Percentiles rank a stretch among this genome's conserved stretches.
These are phyloP conservation scores for Apiospora marii DNA, from an alignment of 2,329 filamentous ascomycete genomes.

Conservation along the genomic window DNA sequence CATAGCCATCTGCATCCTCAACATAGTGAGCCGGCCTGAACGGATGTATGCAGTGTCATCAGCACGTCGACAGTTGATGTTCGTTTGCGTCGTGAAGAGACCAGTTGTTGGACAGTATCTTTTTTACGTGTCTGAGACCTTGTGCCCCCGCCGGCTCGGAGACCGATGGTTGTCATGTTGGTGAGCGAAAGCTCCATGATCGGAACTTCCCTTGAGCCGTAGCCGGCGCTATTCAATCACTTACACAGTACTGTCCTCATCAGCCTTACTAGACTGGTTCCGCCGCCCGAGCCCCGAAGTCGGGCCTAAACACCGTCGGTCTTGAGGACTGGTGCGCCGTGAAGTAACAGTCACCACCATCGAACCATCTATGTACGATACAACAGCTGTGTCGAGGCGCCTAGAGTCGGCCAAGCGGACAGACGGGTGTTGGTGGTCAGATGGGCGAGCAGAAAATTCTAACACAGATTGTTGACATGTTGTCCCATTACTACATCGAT, in stretches of 20 bases:
- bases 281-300: conserved; percentile 19
- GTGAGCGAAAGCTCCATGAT: conserved; percentile 4
- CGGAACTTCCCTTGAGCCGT: conserved; percentile 9
- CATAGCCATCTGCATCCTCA: background rate
- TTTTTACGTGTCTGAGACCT: background rate
- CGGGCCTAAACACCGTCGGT: conserved; percentile 10
- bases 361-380: conserved; percentile 1
- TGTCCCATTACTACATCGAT: background rate
- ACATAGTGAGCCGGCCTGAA: background rate
- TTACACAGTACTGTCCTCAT: conserved; percentile 5
- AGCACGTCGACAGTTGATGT: background rate
- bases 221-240: conserved; percentile 9
- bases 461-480: background rate
- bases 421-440: background rate
- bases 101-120: background rate
- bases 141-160: background rate
- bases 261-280: conserved; percentile 17
- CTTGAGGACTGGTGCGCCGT: background rate
- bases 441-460: background rate
- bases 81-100: background rate
- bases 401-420: background rate
- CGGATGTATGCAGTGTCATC: conserved; percentile 15
- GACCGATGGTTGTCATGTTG: conserved; percentile 4
- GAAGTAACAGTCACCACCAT: background rate
- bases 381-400: background rate